Evolutionary conservation across 805 yeast genomes (phyloP), one percentile per base, ranked within the genome.

Genomic region (Cyberlindnera euphorbiae): DNA sequence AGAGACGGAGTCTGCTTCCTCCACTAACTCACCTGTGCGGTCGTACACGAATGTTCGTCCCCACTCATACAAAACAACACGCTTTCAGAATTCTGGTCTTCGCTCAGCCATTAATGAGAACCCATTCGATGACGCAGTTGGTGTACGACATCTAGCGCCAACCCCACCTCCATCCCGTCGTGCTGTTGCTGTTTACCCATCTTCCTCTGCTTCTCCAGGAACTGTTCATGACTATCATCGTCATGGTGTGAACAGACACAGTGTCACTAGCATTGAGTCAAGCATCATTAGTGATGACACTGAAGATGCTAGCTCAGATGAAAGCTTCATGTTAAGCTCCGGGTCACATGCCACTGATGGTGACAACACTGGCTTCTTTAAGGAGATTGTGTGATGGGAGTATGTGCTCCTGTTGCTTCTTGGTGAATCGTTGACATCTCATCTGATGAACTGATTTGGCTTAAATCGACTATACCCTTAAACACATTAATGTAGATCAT

Each of bases 261-360:
- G 54, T 6, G 17, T 46, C 3, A 34, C 45, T 3, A 46, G 53
- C 29, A 38, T 40, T 14, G 54, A 49, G 4, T 50, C 55, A 10
- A 49, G 55, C 12, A 38, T 47, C 3, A n/a, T 45, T 11, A 50
- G 56, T 10, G 57, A 50, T 15, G 55, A 50, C 16, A 41, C 50
- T 0, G 47, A 44, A 19, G 53, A 47, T 28, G 28, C 27, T 9
- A 49, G 55, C 18, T 47, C 50, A 5, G 57, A 53, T 36, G 57
- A 50, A 24, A 43, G 49, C 8, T 35, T 51, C 23, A 33, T 49
- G 11, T 17, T 35, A 25, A 30, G 35, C 25, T 41, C 33, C 10
- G 38, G 31, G 6, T 36, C 19, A 2, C 30, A 14, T 22, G 13
- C 32, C 30, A 14, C 31, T 21, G 27, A 25, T 17, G 36, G 33